Conservation (phyloP, 768 basidiomycete species). For the Leucocoprinus leucothites region DNA sequence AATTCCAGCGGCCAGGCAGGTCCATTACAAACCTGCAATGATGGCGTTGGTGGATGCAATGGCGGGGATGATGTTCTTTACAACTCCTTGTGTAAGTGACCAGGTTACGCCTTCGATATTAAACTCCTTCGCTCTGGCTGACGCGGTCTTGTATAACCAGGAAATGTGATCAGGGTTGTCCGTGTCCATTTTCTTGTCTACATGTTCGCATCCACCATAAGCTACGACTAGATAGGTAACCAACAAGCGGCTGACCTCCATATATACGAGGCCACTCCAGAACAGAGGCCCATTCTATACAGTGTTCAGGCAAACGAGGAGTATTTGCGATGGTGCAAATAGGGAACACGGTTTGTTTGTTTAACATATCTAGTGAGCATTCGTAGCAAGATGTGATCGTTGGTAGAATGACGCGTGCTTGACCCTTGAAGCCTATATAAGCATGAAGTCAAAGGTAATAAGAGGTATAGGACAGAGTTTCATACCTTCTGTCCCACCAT, state of each 20-base stretch:
- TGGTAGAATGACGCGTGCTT: slow-evolving; percentile 95
- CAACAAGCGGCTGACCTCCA: slow-evolving; percentile 73
- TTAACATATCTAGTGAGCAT: slow-evolving; percentile 97
- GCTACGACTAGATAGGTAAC: too few species aligned
- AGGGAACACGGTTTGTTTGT: slow-evolving; percentile 94
- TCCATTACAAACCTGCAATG: slow-evolving; percentile 83
- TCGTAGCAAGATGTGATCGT: slow-evolving; percentile 96
- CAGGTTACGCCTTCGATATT: slow-evolving; percentile 99
- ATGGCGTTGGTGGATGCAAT: slow-evolving; percentile 99
- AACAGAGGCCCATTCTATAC: slow-evolving; percentile 99
- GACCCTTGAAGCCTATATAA: slow-evolving; percentile 89
- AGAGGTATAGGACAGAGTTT: background rate
- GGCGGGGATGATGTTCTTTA: slow-evolving; percentile 99
- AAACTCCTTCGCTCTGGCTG: slow-evolving; percentile 85
- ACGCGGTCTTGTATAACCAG: slow-evolving; percentile 85
- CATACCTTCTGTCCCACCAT: slow-evolving; percentile 96
- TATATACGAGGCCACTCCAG: slow-evolving; percentile 96
- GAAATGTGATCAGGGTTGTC: slow-evolving; percentile 96
- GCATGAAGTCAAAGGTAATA: background rate
- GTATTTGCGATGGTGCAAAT: slow-evolving; percentile 99
- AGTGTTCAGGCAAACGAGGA: slow-evolving; percentile 95
- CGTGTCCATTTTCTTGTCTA: slow-evolving; percentile 95
- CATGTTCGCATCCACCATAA: too few species aligned
- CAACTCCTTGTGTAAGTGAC: slow-evolving; percentile 96
- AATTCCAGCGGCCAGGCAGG: too few species aligned